Conservation (phyloP, 2,329 filamentous ascomycete species). For the Scedosporium boydii region DNA sequence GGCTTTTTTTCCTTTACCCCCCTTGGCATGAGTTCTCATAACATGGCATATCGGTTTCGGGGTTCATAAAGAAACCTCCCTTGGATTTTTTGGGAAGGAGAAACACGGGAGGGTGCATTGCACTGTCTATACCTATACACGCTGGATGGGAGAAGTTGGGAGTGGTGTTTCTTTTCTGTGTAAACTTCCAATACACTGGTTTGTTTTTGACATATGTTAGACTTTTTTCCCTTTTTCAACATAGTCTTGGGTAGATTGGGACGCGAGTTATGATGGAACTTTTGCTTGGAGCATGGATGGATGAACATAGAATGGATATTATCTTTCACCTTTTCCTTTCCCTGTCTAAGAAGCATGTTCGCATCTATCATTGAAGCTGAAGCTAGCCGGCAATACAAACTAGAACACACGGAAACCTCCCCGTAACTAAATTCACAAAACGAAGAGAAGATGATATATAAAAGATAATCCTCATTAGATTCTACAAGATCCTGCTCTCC, state of each 20-base stretch:
- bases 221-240: background rate
- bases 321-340: background rate
- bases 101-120: background rate
- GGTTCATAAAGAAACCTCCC: no score
- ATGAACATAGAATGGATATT: background rate
- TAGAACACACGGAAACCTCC: no score
- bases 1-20: background rate
- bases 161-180: no score
- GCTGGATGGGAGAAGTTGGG: background rate
- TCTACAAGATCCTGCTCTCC: background rate
- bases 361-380: no score
- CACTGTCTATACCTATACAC: background rate
- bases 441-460: no score
- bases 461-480: no score
- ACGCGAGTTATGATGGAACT: constrained; percentile 1
- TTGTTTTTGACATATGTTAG: background rate
- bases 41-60: no score
- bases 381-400: no score
- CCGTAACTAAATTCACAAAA: no score
- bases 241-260: background rate
- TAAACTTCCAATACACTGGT: background rate
- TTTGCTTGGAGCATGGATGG: background rate
- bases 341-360: no score
- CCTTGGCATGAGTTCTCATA: background rate
- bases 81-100: background rate